phyloP scores from a whole-genome alignment of 1,139 yeast genomes.

The Debaryomycetaceae sp. region DNA sequence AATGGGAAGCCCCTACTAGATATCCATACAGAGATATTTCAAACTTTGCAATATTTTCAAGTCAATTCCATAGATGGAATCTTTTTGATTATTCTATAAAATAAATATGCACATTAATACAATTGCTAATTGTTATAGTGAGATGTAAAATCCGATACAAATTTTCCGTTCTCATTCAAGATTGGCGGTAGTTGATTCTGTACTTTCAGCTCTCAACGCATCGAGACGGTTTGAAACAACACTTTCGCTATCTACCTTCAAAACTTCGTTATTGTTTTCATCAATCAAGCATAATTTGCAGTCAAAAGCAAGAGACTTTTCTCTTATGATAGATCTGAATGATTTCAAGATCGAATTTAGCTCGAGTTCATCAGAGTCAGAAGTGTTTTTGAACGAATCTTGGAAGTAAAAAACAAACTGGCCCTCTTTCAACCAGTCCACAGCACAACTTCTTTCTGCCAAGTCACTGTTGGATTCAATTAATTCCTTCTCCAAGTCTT shows the following conservation, averaged over 20 bases:
- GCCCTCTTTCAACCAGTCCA: conserved; percentile 39
- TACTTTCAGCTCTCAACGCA: neutral
- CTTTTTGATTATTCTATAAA: no score
- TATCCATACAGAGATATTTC: no score
- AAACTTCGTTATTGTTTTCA: conserved; percentile 25
- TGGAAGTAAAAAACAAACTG: conserved; percentile 43
- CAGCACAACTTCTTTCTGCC: neutral
- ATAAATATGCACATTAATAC: no score
- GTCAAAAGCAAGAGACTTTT: conserved; percentile 45
- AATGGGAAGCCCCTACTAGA: no score
- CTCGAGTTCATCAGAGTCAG: conserved; percentile 29
- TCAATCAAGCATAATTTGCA: conserved; percentile 46
- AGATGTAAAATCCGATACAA: no score
- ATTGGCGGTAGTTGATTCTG: neutral
- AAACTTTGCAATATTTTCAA: no score
- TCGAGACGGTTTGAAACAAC: neutral
- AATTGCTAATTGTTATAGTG: no score
- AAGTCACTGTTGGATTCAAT: conserved; percentile 21
- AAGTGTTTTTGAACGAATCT: conserved; percentile 16
- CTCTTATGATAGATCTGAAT: conserved; percentile 30
- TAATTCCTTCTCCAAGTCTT: conserved; percentile 38
- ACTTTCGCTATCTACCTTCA: conserved; percentile 27
- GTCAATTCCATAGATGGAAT: no score
- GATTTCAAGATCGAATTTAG: conserved; percentile 29
- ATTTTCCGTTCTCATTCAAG: no score